Evolutionary conservation across 2,329 filamentous ascomycete genomes (phyloP), one percentile per base, ranked within the genome.

Genomic region (Ophiosphaerella herpotricha): DNA sequence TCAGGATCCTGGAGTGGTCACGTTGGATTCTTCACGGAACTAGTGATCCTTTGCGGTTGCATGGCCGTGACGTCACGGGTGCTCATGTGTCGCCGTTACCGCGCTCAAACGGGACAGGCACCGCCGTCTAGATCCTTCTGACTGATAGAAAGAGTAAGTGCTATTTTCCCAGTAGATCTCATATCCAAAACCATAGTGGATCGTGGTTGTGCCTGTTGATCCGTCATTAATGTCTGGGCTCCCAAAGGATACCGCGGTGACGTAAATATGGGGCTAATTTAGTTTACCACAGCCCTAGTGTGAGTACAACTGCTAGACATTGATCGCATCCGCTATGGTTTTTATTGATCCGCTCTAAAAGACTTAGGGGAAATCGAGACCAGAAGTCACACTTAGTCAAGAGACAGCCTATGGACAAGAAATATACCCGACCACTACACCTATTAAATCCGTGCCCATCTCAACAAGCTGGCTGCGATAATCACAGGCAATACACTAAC

Each of bases 401-500:
- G 18, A 21, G 18, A 21, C 18, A 5, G 18, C 18, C 18, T 5
- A 21, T 21, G 18, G 18, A 21, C 18, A 21, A 21, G 18, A 21
- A 21, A 21, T 21, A 21, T 21, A 21, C 18, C 33, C n/a, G 14
- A 7, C 13, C 34, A 5, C 34, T 39, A 23, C 37, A 7, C 37
- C 23, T 11, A 7, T 29, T 5, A 67, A 16, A 66, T 39, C 33
- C 48, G 60, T 3, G 50, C 47, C 64, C 64, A 82, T 43, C 70
- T 71, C 54, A 84, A 55, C 40, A 73, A 66, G 54, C 83, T 68
- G 0, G 82, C 85, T 26, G 79, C 80, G 8, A 75, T 67, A 63
- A 90, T 80, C 4, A 91, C 87, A 0, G 88, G 88, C 66, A 89
- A 56, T 0, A 92, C 85, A 64, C 88, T 91, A 0, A 89, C 86